Percentiles rank a stretch among this genome's conserved stretches.
Evolutionary conservation across 371 early-diverging fungal species (phyloP).

Genomic region (Lichtheimia corymbifera): DNA sequence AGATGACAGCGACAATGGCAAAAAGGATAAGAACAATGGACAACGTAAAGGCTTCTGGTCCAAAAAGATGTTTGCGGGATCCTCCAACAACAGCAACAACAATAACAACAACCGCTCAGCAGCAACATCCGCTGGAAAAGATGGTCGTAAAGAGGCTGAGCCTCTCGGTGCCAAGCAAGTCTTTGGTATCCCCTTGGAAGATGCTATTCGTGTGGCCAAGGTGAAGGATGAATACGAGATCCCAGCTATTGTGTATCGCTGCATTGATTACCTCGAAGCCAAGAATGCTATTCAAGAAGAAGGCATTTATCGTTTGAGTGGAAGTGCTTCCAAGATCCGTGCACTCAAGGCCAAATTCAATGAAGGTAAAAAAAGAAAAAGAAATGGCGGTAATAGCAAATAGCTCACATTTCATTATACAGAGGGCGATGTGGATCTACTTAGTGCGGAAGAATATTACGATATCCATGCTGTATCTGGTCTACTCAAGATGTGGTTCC

Average conservation of each 20-base stretch:
- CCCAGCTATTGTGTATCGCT: slow-evolving; percentile 91
- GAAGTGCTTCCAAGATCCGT: slow-evolving; percentile 72
- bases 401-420: neutral
- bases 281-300: slow-evolving; percentile 85
- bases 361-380: slow-evolving; percentile 27
- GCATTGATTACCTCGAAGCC: slow-evolving; percentile 92
- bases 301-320: slow-evolving; percentile 93
- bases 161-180: slow-evolving; percentile 48
- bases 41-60: slow-evolving; percentile 28
- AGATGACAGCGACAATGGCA: slow-evolving; percentile 9
- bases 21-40: slow-evolving; percentile 24
- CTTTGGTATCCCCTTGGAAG: slow-evolving; percentile 75
- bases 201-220: slow-evolving; percentile 61
- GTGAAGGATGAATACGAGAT: slow-evolving; percentile 76
- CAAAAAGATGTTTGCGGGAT: slow-evolving; percentile 32
- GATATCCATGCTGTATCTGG: slow-evolving; percentile 95
- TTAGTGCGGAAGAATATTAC: slow-evolving; percentile 55
- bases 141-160: slow-evolving; percentile 11
- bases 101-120: slow-evolving; percentile 11
- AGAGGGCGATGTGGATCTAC: slow-evolving; percentile 44
- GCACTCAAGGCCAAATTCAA: slow-evolving; percentile 81
- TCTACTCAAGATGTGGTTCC: slow-evolving; percentile 86
- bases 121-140: neutral
- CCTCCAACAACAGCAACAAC: slow-evolving; percentile 2
- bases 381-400: neutral